Conservation (phyloP, 192 early-diverging fungal genomes). For the Entomortierella beljakovae region DNA sequence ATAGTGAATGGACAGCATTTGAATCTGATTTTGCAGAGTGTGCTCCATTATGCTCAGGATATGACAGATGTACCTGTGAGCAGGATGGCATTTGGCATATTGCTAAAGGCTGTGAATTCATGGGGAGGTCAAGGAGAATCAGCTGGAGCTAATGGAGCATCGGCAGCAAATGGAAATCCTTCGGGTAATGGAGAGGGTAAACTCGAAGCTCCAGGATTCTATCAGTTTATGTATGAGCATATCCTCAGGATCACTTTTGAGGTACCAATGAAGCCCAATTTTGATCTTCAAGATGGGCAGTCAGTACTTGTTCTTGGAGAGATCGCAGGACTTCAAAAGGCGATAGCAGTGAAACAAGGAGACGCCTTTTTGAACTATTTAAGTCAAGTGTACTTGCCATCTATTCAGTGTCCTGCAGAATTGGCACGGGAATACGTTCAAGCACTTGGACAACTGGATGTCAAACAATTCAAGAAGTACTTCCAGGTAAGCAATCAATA, state of each 20-base stretch:
- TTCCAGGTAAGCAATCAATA: slow-evolving; percentile 64
- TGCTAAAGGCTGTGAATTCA: slow-evolving; percentile 72
- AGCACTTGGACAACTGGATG: slow-evolving; percentile 75
- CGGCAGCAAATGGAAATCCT: slow-evolving; percentile 21
- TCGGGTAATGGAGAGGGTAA: slow-evolving; percentile 17
- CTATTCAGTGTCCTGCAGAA: slow-evolving; percentile 72
- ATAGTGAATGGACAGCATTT: slow-evolving; percentile 73
- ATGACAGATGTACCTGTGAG: slow-evolving; percentile 68
- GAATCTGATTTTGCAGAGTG: slow-evolving; percentile 71
- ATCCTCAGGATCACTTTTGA: slow-evolving; percentile 83
- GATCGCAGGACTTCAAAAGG: slow-evolving; percentile 66
- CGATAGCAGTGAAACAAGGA: slow-evolving; percentile 68
- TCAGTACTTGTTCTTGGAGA: slow-evolving; percentile 72
- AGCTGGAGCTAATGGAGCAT: slow-evolving; percentile 2
- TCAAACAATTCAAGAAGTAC: slow-evolving; percentile 78
- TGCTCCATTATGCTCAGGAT: slow-evolving; percentile 74
- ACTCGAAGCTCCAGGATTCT: slow-evolving; percentile 69
- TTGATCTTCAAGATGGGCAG: slow-evolving; percentile 83
- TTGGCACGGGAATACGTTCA: slow-evolving; percentile 78
- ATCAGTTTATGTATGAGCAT: slow-evolving; percentile 80
- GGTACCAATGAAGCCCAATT: slow-evolving; percentile 78
- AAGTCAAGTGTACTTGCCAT: slow-evolving; percentile 68
- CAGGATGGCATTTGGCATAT: slow-evolving; percentile 76
- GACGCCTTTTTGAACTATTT: slow-evolving; percentile 71
- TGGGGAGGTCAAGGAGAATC: slow-evolving; percentile 65